These are phyloP conservation scores for Celoporthe dispersa DNA, from an alignment of 2,329 filamentous ascomycete genomes.

Conservation along the genomic window DNA sequence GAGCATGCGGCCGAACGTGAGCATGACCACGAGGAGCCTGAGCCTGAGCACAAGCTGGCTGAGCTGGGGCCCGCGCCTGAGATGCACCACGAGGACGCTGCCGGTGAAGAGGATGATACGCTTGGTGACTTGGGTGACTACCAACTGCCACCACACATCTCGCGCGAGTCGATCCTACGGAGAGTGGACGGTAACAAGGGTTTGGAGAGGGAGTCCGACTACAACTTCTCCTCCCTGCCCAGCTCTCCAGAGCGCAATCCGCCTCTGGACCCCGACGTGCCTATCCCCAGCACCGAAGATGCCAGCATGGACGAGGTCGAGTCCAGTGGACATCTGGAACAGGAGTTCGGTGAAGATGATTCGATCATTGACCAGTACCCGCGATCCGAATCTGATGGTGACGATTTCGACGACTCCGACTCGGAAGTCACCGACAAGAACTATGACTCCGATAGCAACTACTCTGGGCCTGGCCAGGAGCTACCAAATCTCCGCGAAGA, in stretches of 20 bases:
- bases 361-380: slow-evolving; percentile 70
- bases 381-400: slow-evolving; percentile 49
- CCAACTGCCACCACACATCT: slow-evolving; percentile 77
- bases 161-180: slow-evolving; percentile 88
- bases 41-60: slow-evolving; percentile 41
- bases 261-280: slow-evolving; percentile 82
- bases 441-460: slow-evolving; percentile 60
- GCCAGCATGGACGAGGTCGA: slow-evolving; percentile 60
- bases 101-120: slow-evolving; percentile 61
- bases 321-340: slow-evolving; percentile 59
- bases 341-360: slow-evolving; percentile 64
- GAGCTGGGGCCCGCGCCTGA: slow-evolving; percentile 50
- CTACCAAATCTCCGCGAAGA: slow-evolving; percentile 34
- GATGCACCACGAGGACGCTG: slow-evolving; percentile 43
- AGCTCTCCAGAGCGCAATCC: slow-evolving; percentile 62
- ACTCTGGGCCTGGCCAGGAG: slow-evolving; percentile 50
- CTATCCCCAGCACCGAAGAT: slow-evolving; percentile 85
- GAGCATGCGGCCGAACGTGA: slow-evolving; percentile 44
- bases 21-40: slow-evolving; percentile 25
- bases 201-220: slow-evolving; percentile 64
- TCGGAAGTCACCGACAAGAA: slow-evolving; percentile 47
- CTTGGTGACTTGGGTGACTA: slow-evolving; percentile 67
- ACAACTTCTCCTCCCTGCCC: slow-evolving; percentile 66
- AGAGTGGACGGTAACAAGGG: slow-evolving; percentile 73
- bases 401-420: slow-evolving; percentile 29